A percentile compares a stretch with the other conserved stretches of the same genome.
These are phyloP conservation scores for Dimocarpus longan DNA, from an alignment of 345 rosid species.

Conservation along the genomic window DNA sequence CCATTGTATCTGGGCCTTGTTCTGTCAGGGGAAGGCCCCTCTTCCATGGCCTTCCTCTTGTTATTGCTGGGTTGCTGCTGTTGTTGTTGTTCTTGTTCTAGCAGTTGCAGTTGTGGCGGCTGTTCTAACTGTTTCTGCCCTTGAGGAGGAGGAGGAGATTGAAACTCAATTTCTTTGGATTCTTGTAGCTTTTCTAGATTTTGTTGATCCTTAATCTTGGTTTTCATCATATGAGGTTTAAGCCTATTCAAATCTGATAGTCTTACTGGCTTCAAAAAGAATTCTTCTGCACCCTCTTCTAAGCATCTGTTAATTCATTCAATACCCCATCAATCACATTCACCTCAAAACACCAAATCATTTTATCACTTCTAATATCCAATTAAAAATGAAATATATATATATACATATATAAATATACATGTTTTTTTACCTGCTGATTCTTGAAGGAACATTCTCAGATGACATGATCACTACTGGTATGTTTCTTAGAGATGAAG, in stretches of 20 bases:
- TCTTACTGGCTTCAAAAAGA: constrained; percentile 65
- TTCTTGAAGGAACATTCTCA: constrained; percentile 73
- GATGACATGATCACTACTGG: constrained; percentile 86
- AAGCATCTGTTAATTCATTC: constrained; percentile 47
- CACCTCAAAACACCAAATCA: neutral
- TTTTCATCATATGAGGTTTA: constrained; percentile 54
- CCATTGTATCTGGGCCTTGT: constrained; percentile 52
- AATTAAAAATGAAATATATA: neutral
- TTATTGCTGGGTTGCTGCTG: constrained; percentile 26
- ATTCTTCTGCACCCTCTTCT: constrained; percentile 79
- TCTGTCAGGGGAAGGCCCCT: constrained; percentile 54
- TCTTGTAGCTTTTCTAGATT: constrained; percentile 22
- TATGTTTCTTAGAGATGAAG: constrained; percentile 57
- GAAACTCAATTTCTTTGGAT: constrained; percentile 24
- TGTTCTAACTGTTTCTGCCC: constrained; percentile 1
- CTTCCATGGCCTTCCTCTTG: constrained; percentile 68
- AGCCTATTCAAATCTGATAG: constrained; percentile 58
- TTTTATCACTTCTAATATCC: neutral
- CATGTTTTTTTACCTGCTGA: constrained; percentile 43
- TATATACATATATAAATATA: no score
- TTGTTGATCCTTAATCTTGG: constrained; percentile 35
- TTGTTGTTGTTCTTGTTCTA: constrained; percentile 16
- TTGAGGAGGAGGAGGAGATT: constrained; percentile 15
- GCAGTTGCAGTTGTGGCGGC: constrained; percentile 4
- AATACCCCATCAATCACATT: neutral